Evolutionary conservation across 768 basidiomycete species (phyloP).

Genomic region (Mycena galopus): DNA sequence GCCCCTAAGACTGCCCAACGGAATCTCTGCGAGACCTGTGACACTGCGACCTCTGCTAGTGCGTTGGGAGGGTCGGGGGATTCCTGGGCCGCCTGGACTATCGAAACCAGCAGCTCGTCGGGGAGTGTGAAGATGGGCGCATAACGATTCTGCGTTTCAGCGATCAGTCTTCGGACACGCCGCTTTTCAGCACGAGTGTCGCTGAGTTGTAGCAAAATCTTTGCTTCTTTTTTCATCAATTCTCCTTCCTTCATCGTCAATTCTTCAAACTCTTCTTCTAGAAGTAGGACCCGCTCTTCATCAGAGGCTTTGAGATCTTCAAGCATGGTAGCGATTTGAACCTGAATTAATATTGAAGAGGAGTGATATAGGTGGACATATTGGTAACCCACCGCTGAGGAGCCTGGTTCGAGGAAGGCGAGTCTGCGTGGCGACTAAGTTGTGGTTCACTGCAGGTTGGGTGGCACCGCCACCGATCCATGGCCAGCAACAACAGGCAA

Average conservation of each 20-base stretch:
- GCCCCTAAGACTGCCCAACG: constrained; percentile 13
- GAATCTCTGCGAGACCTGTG: constrained; percentile 23
- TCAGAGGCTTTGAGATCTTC: constrained; percentile 13
- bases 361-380: too few species aligned
- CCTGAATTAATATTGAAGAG: not conserved
- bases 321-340: not conserved
- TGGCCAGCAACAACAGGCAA: too few species aligned
- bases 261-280: constrained; percentile 20
- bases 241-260: constrained; percentile 22
- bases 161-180: constrained; percentile 19
- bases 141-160: constrained; percentile 17
- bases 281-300: constrained; percentile 2
- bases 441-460: too few species aligned
- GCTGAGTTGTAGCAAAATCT: constrained; percentile 5
- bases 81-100: constrained; percentile 12
- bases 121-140: constrained; percentile 22
- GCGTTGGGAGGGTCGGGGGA: not conserved
- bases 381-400: too few species aligned
- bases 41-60: constrained; percentile 5
- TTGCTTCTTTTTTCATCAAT: constrained; percentile 11
- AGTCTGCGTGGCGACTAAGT: too few species aligned
- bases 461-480: too few species aligned
- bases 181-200: constrained; percentile 10
- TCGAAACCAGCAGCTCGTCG: constrained; percentile 22
- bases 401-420: too few species aligned